These are phyloP conservation scores for Taphrina wiesneri DNA, from an alignment of 1,139 yeast species.

Conservation along the genomic window DNA sequence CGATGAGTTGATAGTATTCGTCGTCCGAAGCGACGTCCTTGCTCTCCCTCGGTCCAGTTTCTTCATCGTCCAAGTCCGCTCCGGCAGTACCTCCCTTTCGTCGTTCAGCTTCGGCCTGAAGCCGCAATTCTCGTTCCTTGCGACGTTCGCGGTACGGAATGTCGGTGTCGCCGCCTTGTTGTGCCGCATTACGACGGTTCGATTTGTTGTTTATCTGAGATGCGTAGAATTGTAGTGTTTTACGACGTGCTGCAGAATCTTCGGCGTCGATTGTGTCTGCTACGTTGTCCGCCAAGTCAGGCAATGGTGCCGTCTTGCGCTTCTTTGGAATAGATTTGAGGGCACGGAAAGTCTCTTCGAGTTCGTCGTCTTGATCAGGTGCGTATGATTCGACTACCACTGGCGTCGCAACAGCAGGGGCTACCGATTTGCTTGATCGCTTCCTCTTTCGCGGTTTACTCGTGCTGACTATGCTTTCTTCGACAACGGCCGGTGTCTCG, in stretches of 20 bases:
- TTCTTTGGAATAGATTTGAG: slow-evolving; percentile 44
- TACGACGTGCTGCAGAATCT: slow-evolving; percentile 79
- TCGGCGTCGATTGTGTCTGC: slow-evolving; percentile 79
- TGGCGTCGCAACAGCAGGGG: neutral
- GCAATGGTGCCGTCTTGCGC: slow-evolving; percentile 42
- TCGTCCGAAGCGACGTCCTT: slow-evolving; percentile 55
- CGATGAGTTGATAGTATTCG: slow-evolving; percentile 40
- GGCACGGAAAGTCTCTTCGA: slow-evolving; percentile 56
- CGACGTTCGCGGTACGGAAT: slow-evolving; percentile 89
- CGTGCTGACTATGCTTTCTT: slow-evolving; percentile 9
- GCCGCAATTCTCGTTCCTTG: slow-evolving; percentile 82
- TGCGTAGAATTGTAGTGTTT: slow-evolving; percentile 89
- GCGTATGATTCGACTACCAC: slow-evolving; percentile 39
- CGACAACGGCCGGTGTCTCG: slow-evolving; percentile 41
- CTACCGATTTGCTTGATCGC: slow-evolving; percentile 39
- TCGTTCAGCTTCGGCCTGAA: slow-evolving; percentile 81
- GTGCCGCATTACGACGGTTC: slow-evolving; percentile 51
- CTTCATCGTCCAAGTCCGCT: slow-evolving; percentile 58
- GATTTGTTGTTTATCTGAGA: slow-evolving; percentile 80
- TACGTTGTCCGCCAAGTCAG: slow-evolving; percentile 62
- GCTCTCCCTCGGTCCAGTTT: slow-evolving; percentile 40
- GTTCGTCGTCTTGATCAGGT: slow-evolving; percentile 45
- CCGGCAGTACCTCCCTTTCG: slow-evolving; percentile 65
- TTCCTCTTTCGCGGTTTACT: slow-evolving; percentile 39
- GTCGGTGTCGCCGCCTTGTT: slow-evolving; percentile 76